Percentiles rank a stretch among this genome's conserved stretches.
These are phyloP conservation scores for Calocera cornea DNA, from an alignment of 768 basidiomycete species.

Conservation along the genomic window DNA sequence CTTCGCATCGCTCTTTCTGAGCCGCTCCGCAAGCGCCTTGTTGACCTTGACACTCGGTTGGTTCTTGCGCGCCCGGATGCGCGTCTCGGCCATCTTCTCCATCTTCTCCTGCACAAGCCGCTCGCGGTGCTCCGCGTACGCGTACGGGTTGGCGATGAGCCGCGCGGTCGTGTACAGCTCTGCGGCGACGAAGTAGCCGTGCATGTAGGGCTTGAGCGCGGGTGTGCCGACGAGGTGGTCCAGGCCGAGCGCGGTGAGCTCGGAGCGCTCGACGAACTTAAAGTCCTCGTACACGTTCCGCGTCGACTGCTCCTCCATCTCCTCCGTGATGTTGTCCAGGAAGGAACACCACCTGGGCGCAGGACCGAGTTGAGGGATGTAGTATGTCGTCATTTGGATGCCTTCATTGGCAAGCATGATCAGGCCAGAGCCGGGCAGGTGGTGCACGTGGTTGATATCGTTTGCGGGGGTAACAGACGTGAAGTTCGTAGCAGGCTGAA, in stretches of 20 bases:
- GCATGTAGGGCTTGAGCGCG: constrained; percentile 97
- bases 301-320: constrained; percentile 80
- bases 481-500: constrained; percentile 71
- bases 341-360: constrained; percentile 96
- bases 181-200: constrained; percentile 94
- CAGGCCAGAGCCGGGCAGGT: constrained; percentile 77
- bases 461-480: constrained; percentile 81
- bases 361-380: constrained; percentile 89
- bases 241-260: constrained; percentile 76
- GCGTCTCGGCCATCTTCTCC: constrained; percentile 83
- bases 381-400: constrained; percentile 90
- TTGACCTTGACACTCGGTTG: constrained; percentile 49
- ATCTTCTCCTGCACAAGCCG: constrained; percentile 75
- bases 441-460: constrained; percentile 82
- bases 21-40: constrained; percentile 75
- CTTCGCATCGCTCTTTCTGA: constrained; percentile 38
- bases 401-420: constrained; percentile 90
- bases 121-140: constrained; percentile 87
- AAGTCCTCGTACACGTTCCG: constrained; percentile 85
- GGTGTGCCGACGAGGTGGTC: constrained; percentile 91
- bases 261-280: constrained; percentile 85
- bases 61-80: constrained; percentile 70
- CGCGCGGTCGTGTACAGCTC: constrained; percentile 93
- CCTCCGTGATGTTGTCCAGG: constrained; percentile 96
- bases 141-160: constrained; percentile 90